Conservation (phyloP, 306 rosid species). For the Argentina anserina region DNA sequence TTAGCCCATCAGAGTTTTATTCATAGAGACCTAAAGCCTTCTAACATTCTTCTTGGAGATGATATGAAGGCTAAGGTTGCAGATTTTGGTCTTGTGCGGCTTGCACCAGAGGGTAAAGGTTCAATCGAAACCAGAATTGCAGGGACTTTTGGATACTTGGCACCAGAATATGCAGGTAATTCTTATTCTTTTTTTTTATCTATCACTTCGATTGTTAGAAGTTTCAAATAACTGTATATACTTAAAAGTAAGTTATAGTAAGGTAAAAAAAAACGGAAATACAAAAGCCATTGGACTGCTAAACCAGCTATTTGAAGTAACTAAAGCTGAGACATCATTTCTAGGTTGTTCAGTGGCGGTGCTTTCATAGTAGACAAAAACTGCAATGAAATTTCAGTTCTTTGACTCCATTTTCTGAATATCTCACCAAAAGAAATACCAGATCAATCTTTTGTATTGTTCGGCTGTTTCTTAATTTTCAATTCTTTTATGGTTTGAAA, state of each 20-base stretch:
- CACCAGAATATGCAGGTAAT: slow-evolving; percentile 91
- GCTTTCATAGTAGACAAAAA: background rate
- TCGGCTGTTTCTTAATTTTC: background rate
- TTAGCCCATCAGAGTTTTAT: slow-evolving; percentile 94
- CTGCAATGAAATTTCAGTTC: background rate
- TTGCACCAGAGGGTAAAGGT: slow-evolving; percentile 92
- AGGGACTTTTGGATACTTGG: slow-evolving; percentile 90
- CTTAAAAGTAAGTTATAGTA: background rate
- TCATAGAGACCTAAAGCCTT: slow-evolving; percentile 88
- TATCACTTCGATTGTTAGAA: background rate
- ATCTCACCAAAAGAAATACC: background rate
- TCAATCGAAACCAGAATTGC: slow-evolving; percentile 88
- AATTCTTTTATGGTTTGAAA: background rate
- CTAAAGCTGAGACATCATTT: background rate
- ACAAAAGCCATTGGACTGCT: background rate
- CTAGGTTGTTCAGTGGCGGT: background rate
- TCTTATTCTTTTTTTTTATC: background rate
- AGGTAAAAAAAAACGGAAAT: background rate
- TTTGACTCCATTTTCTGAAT: background rate
- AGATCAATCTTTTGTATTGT: background rate
- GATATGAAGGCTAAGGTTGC: slow-evolving; percentile 96
- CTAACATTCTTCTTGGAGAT: slow-evolving; percentile 92
- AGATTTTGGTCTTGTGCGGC: slow-evolving; percentile 87
- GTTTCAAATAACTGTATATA: background rate
- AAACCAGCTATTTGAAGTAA: background rate